Evolutionary conservation across 1,139 yeast species (phyloP).

Genomic region (Candida sojae): DNA sequence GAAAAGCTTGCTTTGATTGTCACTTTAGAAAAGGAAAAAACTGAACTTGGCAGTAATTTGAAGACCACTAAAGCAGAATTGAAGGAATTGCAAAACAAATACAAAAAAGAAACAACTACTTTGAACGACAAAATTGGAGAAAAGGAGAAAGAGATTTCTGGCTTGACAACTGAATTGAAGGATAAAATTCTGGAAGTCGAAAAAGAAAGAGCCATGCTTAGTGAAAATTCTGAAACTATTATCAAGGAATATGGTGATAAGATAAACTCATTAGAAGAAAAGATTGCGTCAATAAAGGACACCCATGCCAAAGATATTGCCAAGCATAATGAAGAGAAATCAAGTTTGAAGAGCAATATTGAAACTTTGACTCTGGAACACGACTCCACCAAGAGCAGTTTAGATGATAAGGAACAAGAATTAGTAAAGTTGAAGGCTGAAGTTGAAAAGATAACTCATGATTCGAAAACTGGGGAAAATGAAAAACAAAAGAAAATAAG

Average conservation of each 20-base stretch:
- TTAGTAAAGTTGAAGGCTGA: conserved; percentile 3
- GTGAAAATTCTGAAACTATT: conserved; percentile 51
- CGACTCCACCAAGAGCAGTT: background rate
- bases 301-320: conserved; percentile 9
- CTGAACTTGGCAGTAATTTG: conserved; percentile 1
- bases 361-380: conserved; percentile 3
- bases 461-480: background rate
- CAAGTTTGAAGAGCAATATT: conserved; percentile 3
- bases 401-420: conserved; percentile 6
- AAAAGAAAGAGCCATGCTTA: conserved; percentile 47
- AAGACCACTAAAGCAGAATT: conserved; percentile 4
- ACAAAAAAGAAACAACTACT: conserved; percentile 6
- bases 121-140: conserved; percentile 13
- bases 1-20: conserved; percentile 10
- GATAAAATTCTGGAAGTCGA: conserved; percentile 47
- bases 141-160: conserved; percentile 10
- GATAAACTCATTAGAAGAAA: conserved; percentile 16
- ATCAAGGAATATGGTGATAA: conserved; percentile 51
- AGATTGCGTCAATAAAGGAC: conserved; percentile 9
- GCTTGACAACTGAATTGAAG: conserved; percentile 21
- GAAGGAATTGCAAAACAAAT: conserved; percentile 5
- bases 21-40: conserved; percentile 5
- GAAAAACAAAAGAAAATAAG: conserved; percentile 1
- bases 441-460: conserved; percentile 1
- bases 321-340: conserved; percentile 10